Base-by-base conservation (phyloP, 495 filamentous ascomycete genomes). In the Penicillium alfredii region DNA sequence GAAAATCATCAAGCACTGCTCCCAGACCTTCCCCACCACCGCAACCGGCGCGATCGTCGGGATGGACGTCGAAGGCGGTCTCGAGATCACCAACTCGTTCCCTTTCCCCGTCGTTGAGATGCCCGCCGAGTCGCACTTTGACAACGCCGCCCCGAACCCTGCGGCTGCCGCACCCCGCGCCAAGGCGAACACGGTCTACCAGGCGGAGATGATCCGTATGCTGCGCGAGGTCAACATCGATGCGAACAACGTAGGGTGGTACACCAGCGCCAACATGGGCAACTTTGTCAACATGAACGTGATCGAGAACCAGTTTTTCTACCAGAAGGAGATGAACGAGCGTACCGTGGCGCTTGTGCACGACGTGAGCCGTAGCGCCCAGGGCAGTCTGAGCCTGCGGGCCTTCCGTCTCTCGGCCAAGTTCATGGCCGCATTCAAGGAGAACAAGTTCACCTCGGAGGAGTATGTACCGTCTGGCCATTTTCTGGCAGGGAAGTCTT, bases 211-310 rank as follows among this genome's bases (percentile, higher is more conserved):
- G 92, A 88, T 98, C 59, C 83, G 86, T 47, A 89, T 88, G 62
- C 72, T 98, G 23, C 79, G 88, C 55, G 93, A 96, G 63, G 93
- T 98, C 49, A 98, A 98, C 58, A 85, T 97, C 37, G 92, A 98
- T 61, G 92, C 92, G 44, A 94, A 97, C 70, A 94, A 87, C 50
- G 88, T 93, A 37, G 92, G 92, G 40, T 98, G 90, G 90, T 98
- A 98, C 66, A 94, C 87, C 36, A 96, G 88, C 64, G 88, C 90
- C 40, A 95, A 88, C 66, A 92, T 98, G 80, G 93, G 92, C 56
- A 96, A 96, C 73, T 98, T 97, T 42, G 76, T 97, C 68, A 94
- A 85, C 69, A 62, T 81, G 50, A 87, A 84, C 70, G 88, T 94
- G 55, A 86, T 97, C 69, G 92, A 98, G 73, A 98, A 97, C 64